Conservation (phyloP, 83 land plant genomes). For the Picea abies region DNA sequence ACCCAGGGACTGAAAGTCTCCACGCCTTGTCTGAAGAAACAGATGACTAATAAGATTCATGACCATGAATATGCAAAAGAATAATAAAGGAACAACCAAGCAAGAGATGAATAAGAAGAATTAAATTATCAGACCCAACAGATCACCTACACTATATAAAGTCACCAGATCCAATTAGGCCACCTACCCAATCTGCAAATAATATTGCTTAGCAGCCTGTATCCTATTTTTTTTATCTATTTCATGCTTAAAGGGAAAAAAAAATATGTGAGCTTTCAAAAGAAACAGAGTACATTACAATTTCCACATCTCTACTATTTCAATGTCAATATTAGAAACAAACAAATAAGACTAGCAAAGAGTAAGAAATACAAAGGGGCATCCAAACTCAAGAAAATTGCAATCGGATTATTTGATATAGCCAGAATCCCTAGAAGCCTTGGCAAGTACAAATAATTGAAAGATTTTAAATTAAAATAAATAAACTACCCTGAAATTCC, state of each 20-base stretch:
- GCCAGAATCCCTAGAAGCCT: too few species aligned
- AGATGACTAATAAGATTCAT: not conserved
- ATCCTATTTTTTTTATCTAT: not conserved
- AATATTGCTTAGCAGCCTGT: not conserved
- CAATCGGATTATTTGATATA: too few species aligned
- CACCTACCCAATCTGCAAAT: not conserved
- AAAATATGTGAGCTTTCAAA: not conserved
- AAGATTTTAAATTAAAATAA: too few species aligned
- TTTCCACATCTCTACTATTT: not conserved
- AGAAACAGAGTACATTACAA: not conserved
- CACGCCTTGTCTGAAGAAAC: constrained; percentile 70
- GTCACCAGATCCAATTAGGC: not conserved
- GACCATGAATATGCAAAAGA: not conserved
- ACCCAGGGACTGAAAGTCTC: constrained; percentile 80
- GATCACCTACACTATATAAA: not conserved
- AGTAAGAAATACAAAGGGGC: too few species aligned
- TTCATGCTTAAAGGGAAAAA: not conserved
- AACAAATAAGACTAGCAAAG: too few species aligned
- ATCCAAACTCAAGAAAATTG: too few species aligned
- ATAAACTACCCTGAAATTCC: too few species aligned
- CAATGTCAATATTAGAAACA: too few species aligned
- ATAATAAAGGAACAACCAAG: not conserved
- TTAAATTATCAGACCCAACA: not conserved
- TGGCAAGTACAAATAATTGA: too few species aligned
- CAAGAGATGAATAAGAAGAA: not conserved